Percentiles rank a stretch among this genome's conserved stretches.
These are phyloP conservation scores for Thymus mandschuricus DNA, from an alignment of 257 asterid genomes.

Conservation along the genomic window DNA sequence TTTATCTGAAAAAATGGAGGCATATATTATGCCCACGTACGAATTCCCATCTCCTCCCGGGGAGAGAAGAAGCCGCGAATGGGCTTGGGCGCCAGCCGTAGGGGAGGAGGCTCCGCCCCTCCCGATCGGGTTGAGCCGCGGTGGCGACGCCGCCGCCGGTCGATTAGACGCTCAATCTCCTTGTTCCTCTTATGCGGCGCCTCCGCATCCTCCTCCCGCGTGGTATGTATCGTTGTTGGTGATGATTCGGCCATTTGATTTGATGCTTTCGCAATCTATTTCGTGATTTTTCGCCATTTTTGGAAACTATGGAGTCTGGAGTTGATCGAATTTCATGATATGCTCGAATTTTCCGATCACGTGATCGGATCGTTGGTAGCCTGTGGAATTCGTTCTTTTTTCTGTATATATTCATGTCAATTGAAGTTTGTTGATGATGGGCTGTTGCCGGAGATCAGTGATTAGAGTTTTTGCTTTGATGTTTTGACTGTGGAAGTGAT, in stretches of 20 bases:
- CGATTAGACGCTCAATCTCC: constrained; percentile 38
- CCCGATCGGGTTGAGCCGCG: constrained; percentile 23
- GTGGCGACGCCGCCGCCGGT: constrained; percentile 33
- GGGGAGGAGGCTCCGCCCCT: constrained; percentile 34
- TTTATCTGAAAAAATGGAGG: background rate
- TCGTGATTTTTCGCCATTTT: background rate
- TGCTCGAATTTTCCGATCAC: background rate
- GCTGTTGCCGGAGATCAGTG: background rate
- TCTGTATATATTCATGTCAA: background rate
- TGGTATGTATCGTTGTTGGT: background rate
- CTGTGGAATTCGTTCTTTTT: background rate
- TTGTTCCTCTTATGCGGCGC: constrained; percentile 45
- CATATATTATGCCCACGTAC: background rate
- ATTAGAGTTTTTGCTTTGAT: background rate
- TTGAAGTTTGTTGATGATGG: background rate
- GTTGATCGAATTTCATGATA: constrained; percentile 14
- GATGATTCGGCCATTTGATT: background rate
- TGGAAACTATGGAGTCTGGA: background rate
- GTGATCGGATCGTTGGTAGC: background rate
- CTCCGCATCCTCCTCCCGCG: constrained; percentile 34
- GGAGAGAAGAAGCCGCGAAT: constrained; percentile 32
- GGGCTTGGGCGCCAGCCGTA: constrained; percentile 40
- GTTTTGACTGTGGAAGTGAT: background rate
- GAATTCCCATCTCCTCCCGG: constrained; percentile 10
- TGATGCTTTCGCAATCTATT: background rate